These are phyloP conservation scores for Polyporus arcularius DNA, from an alignment of 768 basidiomycete species.

Conservation along the genomic window DNA sequence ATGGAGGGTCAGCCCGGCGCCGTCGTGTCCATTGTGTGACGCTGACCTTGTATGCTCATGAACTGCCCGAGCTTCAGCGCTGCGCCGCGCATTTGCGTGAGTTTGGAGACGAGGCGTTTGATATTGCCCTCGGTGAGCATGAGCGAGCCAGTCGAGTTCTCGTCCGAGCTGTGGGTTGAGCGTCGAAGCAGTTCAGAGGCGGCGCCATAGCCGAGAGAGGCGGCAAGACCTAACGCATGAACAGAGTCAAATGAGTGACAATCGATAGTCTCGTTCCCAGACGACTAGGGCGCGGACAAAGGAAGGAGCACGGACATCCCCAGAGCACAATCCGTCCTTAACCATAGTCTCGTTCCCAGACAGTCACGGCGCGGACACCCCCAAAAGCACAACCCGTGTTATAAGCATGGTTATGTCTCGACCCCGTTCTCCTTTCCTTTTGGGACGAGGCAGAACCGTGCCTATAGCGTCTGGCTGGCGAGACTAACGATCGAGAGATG, in stretches of 20 bases:
- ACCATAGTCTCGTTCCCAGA: no score
- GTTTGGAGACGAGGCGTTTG: slow-evolving; percentile 83
- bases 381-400: no score
- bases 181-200: slow-evolving; percentile 85
- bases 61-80: slow-evolving; percentile 97
- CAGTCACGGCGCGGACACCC: no score
- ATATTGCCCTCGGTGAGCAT: slow-evolving; percentile 94
- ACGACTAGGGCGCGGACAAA: no score
- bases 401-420: no score
- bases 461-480: no score
- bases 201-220: slow-evolving; percentile 86
- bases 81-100: slow-evolving; percentile 96
- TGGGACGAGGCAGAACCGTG: no score
- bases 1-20: background rate
- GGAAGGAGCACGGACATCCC: no score
- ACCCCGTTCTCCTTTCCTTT: no score
- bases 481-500: background rate
- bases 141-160: slow-evolving; percentile 44
- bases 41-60: slow-evolving; percentile 88
- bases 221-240: slow-evolving; percentile 71
- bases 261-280: background rate
- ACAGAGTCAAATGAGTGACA: no score
- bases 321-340: no score
- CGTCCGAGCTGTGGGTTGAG: slow-evolving; percentile 43
- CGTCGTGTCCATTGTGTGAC: background rate